Percentiles rank a stretch among this genome's conserved stretches.
Evolutionary conservation across 2,329 filamentous ascomycete genomes (phyloP).

Genomic region (Elsinoe ampelina): DNA sequence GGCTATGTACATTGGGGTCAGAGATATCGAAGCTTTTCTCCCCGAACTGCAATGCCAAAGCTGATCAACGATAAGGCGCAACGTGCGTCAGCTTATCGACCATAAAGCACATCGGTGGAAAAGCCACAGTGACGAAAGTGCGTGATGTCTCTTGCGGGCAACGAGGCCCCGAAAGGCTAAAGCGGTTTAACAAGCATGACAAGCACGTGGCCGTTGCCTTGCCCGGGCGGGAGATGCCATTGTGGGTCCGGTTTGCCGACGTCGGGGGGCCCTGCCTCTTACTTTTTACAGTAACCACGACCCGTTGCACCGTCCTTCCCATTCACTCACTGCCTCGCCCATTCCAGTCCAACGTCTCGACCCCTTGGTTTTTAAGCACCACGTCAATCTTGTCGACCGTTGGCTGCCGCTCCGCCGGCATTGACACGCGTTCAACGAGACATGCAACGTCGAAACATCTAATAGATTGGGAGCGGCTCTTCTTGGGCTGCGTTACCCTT

Average conservation of each 20-base stretch:
- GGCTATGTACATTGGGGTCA: background rate
- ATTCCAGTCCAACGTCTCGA: background rate
- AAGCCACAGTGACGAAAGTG: background rate
- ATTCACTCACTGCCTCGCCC: background rate
- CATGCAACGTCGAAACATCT: slow-evolving; percentile 9
- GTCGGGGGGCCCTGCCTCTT: background rate
- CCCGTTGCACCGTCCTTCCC: background rate
- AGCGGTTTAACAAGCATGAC: slow-evolving; percentile 2
- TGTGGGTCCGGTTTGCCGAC: background rate
- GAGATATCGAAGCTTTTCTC: background rate
- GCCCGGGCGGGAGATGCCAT: background rate
- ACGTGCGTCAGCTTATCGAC: background rate
- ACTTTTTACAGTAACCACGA: background rate
- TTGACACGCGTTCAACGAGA: slow-evolving; percentile 10
- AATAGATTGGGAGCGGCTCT: slow-evolving; percentile 1
- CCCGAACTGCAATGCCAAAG: background rate
- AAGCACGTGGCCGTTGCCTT: slow-evolving; percentile 7
- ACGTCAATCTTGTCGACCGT: background rate
- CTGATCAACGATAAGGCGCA: slow-evolving; percentile 3
- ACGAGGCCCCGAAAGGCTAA: background rate
- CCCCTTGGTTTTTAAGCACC: background rate
- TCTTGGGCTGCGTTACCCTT: slow-evolving; percentile 3
- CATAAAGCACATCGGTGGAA: background rate
- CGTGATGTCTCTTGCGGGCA: background rate
- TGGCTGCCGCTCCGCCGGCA: background rate